These are phyloP conservation scores for Cyclotella choctawhatcheeana DNA, from an alignment of 108 stramenopile species.

Conservation along the genomic window DNA sequence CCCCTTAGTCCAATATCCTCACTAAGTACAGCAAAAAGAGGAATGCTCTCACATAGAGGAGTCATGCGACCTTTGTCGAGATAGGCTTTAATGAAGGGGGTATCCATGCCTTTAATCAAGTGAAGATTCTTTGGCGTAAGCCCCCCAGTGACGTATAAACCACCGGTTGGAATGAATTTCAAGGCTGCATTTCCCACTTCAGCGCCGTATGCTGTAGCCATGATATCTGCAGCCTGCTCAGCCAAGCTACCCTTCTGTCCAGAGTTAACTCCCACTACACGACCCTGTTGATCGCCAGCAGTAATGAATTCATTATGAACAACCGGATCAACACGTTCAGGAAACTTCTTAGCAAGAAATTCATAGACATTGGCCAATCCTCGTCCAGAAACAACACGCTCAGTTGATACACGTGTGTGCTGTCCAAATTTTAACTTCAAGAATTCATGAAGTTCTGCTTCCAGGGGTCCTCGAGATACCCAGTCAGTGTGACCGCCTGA, in stretches of 20 bases:
- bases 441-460: conserved; percentile 75
- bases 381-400: conserved; percentile 94
- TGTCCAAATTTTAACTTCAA: conserved; percentile 68
- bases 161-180: conserved; percentile 94
- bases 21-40: conserved; percentile 89
- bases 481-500: conserved; percentile 96
- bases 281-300: conserved; percentile 75
- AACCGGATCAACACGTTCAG: conserved; percentile 63
- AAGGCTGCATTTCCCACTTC: conserved; percentile 91
- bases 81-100: conserved; percentile 91
- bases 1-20: conserved; percentile 97
- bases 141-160: conserved; percentile 95
- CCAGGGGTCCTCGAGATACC: conserved; percentile 82
- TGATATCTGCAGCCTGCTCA: conserved; percentile 64
- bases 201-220: conserved; percentile 87
- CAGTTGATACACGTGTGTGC: conserved; percentile 85
- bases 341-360: conserved; percentile 88
- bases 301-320: conserved; percentile 73
- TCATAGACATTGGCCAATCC: conserved; percentile 97
- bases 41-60: conserved; percentile 69
- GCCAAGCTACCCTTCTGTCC: conserved; percentile 53
- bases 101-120: conserved; percentile 79
- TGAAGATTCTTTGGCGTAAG: conserved; percentile 95
- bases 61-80: conserved; percentile 92
- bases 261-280: conserved; percentile 66